phyloP scores from a whole-genome alignment of 2,329 filamentous ascomycete species.

The Exophiala calicioides region DNA sequence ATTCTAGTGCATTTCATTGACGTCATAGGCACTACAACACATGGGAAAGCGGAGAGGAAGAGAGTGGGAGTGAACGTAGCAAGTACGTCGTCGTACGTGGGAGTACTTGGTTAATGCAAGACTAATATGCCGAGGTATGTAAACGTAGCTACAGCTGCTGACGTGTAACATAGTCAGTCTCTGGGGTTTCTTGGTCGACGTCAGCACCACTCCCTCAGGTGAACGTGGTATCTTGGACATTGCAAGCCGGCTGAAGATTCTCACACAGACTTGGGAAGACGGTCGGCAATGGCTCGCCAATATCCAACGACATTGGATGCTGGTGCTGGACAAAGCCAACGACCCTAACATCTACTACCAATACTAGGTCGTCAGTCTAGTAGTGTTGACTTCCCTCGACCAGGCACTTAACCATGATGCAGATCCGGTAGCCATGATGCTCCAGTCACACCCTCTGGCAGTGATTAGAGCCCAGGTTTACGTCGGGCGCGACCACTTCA shows the following conservation, averaged over 20 bases:
- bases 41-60: too few species aligned
- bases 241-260: constrained; percentile 25
- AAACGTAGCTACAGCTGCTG: too few species aligned
- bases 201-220: constrained; percentile 27
- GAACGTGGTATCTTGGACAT: constrained; percentile 32
- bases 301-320: constrained; percentile 18
- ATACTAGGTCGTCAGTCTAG: constrained; percentile 9
- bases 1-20: too few species aligned
- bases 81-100: too few species aligned
- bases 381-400: constrained; percentile 28
- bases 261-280: constrained; percentile 26
- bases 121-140: too few species aligned
- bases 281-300: constrained; percentile 19
- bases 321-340: constrained; percentile 29
- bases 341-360: constrained; percentile 23
- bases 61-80: too few species aligned
- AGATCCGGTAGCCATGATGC: constrained; percentile 10
- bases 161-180: too few species aligned
- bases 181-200: constrained; percentile 5
- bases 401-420: constrained; percentile 8
- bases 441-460: constrained; percentile 27
- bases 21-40: too few species aligned
- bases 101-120: too few species aligned
- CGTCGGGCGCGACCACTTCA: constrained; percentile 32
- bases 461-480: constrained; percentile 32